Evolutionary conservation across 257 asterid genomes (phyloP), one percentile per base, ranked within the genome.

Genomic region (Jaltomata sinuosa): DNA sequence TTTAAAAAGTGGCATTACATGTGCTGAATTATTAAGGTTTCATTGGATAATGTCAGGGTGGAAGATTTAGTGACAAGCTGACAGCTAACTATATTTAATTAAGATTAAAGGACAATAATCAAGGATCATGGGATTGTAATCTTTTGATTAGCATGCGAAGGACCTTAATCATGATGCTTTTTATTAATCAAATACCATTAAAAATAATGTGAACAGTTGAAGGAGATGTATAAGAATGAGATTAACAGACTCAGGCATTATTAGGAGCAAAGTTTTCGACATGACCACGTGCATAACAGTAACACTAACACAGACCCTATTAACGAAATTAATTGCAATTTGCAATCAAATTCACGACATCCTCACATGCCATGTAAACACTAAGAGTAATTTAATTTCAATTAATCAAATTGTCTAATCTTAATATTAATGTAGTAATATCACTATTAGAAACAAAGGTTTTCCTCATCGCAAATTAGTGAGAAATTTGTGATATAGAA

Each of bases 221-320:
- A 59, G 74, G 65, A 47, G 61, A 16, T n/a, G 3, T 42, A 52
- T 59, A 59, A 34, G 69, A 42, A 52, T 22, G 31, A 59, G 36
- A 47, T 21, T 25, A 76, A 47, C 3, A 45, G 14, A 42, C 55
- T 72, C 38, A 0, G 15, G 54, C 42, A 61, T 25, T 64, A 31
- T 64, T 64, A 64, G 16, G 47, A 49, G 15, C 81, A 76, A 76
- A 15, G 40, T 47, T 76, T 74, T 91, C 85, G 90, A 91, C 95
- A 87, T 29, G 34, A 32, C 62, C 92, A 90, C 86, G 90, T 90
- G 93, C 88, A 57, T 45, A 67, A 74, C 87, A 85, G 71, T 79
- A 79, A 79, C 86, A 76, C 42, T 79, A 79, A 79, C 86, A 76
- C 42, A 47, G 57, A 15, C 80, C 74, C 32, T 14, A 50, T 76